phyloP scores from a whole-genome alignment of 2,329 filamentous ascomycete species.

The Trichoderma sp. region DNA sequence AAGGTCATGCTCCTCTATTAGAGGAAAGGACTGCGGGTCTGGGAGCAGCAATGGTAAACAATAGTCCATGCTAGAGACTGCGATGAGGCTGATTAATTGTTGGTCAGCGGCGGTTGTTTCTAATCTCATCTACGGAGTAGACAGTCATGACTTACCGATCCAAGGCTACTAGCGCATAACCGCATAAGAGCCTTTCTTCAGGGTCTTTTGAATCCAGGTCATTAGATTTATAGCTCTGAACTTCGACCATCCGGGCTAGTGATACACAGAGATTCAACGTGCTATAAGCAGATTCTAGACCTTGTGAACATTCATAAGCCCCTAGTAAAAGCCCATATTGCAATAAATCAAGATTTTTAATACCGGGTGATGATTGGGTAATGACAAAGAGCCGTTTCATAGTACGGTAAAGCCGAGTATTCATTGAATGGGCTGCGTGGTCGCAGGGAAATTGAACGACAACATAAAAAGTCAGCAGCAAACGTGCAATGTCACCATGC shows the following conservation, averaged over 20 bases:
- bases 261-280: not conserved
- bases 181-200: not conserved
- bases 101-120: not conserved
- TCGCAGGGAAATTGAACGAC: not conserved
- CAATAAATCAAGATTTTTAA: not conserved
- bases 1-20: not conserved
- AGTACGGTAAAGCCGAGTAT: not conserved
- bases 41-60: not conserved
- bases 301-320: not conserved
- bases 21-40: not conserved
- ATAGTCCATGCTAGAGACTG: not conserved
- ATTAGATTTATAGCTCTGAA: not conserved
- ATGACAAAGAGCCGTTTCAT: not conserved
- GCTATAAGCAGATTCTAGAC: not conserved
- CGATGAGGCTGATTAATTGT: not conserved
- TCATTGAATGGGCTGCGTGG: not conserved
- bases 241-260: not conserved
- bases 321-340: not conserved
- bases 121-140: not conserved
- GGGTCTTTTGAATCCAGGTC: not conserved
- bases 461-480: not conserved
- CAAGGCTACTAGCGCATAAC: not conserved
- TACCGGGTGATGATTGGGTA: not conserved
- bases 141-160: not conserved
- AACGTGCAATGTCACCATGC: not conserved